Evolutionary conservation across 106 monocot species (phyloP).

Genomic region (Dioscorea dumetorum): DNA sequence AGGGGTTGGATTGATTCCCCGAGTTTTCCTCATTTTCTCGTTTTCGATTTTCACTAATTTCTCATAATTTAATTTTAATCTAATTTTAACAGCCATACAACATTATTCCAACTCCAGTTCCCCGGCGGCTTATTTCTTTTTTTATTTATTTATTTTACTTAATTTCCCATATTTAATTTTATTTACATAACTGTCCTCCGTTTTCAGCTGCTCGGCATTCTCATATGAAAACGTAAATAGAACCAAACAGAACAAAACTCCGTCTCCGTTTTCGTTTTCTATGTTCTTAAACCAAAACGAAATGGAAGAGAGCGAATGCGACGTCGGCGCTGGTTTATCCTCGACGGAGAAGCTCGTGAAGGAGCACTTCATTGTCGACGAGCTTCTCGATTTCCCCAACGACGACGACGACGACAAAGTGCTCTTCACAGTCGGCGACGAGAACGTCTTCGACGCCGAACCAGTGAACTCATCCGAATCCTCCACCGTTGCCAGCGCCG

Average conservation of each 20-base stretch:
- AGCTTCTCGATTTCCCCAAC: constrained; percentile 73
- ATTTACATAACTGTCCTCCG: neutral
- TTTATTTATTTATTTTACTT: neutral
- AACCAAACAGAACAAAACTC: neutral
- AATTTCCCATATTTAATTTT: neutral
- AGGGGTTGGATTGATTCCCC: constrained; percentile 12
- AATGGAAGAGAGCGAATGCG: constrained; percentile 9
- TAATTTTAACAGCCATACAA: too few relatives aligned
- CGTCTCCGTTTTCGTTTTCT: constrained; percentile 1
- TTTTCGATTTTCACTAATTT: neutral
- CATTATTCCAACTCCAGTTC: neutral
- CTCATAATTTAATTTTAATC: neutral
- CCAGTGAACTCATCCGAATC: constrained; percentile 29
- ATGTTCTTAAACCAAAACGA: constrained; percentile 16
- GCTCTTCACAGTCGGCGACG: constrained; percentile 10
- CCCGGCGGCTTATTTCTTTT: neutral
- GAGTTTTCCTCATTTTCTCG: too few relatives aligned
- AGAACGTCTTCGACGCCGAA: neutral
- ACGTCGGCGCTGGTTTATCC: constrained; percentile 4
- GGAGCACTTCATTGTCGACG: constrained; percentile 66
- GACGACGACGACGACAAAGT: constrained; percentile 27
- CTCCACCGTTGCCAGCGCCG: constrained; percentile 17
- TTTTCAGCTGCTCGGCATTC: neutral
- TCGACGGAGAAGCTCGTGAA: constrained; percentile 20
- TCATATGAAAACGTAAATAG: too few relatives aligned